Evolutionary conservation across 345 rosid genomes (phyloP).

Genomic region (Cardiospermum halicacabum): DNA sequence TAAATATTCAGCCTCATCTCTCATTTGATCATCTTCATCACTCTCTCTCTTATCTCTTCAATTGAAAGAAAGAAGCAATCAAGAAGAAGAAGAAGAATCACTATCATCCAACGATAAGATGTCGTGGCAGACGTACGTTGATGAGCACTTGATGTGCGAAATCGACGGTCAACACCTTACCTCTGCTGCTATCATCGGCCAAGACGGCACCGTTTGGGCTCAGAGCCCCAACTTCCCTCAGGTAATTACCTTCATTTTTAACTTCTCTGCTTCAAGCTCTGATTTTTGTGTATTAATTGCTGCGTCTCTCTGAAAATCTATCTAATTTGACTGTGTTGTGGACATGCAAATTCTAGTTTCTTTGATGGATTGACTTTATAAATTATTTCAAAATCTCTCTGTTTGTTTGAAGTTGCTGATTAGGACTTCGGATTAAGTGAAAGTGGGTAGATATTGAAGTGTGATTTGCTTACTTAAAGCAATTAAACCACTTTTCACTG

Average conservation of each 20-base stretch:
- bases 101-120: slow-evolving; percentile 17
- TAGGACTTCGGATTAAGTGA: no score
- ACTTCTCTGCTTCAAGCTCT: not conserved
- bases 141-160: slow-evolving; percentile 49
- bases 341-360: no score
- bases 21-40: not conserved
- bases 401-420: no score
- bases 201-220: slow-evolving; percentile 46
- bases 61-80: no score
- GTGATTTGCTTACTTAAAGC: no score
- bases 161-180: slow-evolving; percentile 36
- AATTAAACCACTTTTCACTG: no score
- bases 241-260: slow-evolving; percentile 8
- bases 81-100: not conserved
- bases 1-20: not conserved
- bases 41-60: not conserved
- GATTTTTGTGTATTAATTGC: no score
- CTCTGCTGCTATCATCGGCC: slow-evolving; percentile 43
- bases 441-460: no score
- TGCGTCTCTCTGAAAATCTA: no score
- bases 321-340: no score
- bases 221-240: slow-evolving; percentile 40
- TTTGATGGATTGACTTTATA: no score
- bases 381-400: no score
- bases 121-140: slow-evolving; percentile 52